Conservation (phyloP, 176 grass and related monocot species). For the Otatea glauca region DNA sequence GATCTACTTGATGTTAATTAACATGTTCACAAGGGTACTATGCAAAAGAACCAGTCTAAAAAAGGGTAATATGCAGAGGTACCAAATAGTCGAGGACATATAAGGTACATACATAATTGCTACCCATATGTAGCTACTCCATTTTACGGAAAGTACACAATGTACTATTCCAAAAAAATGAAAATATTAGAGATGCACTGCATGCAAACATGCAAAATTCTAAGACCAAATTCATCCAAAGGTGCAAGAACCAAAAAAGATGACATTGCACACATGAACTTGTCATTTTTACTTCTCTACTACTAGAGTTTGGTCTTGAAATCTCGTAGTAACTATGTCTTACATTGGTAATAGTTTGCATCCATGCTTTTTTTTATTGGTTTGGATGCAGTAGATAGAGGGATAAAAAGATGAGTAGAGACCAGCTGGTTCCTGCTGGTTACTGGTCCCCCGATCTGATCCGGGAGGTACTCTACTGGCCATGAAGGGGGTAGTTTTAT, state of each 20-base stretch:
- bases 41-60: slow-evolving; percentile 1
- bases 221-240: background rate
- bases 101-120: background rate
- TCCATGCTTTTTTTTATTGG: background rate
- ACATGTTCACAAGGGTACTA: background rate
- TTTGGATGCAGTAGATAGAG: too few relatives aligned
- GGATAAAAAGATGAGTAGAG: too few relatives aligned
- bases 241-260: background rate
- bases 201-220: background rate
- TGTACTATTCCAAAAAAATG: background rate
- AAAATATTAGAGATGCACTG: background rate
- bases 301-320: background rate
- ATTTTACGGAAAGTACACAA: background rate
- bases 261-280: background rate
- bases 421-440: too few relatives aligned
- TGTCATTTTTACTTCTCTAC: background rate
- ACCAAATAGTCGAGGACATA: slow-evolving; percentile 10
- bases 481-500: too few relatives aligned
- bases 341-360: background rate
- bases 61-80: background rate
- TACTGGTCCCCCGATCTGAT: too few relatives aligned
- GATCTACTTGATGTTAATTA: slow-evolving; percentile 12
- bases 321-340: background rate
- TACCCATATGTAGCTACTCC: background rate
- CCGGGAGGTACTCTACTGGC: too few relatives aligned